Conservation (phyloP, 2,329 filamentous ascomycete species). For the Clarireedia sp. region DNA sequence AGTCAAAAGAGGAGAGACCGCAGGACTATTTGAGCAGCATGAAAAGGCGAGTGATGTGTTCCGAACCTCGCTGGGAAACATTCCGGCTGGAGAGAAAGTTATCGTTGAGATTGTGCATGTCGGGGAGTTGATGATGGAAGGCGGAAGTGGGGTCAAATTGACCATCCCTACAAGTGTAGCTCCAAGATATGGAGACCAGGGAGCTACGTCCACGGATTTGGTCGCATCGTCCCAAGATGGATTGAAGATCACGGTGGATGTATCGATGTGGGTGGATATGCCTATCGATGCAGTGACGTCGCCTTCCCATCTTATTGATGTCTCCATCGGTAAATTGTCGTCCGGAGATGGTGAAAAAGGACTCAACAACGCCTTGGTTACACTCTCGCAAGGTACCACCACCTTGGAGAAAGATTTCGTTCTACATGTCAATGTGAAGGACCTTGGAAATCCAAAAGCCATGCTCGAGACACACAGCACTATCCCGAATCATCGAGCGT, state of each 20-base stretch:
- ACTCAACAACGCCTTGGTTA: slow-evolving; percentile 54
- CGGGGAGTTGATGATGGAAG: slow-evolving; percentile 62
- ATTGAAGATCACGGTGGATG: slow-evolving; percentile 45
- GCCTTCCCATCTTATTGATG: slow-evolving; percentile 58
- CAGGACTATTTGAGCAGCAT: slow-evolving; percentile 58
- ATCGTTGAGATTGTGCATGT: slow-evolving; percentile 57
- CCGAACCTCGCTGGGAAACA: slow-evolving; percentile 58
- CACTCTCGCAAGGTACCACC: slow-evolving; percentile 43
- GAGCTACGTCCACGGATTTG: slow-evolving; percentile 6
- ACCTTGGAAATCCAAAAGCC: slow-evolving; percentile 52
- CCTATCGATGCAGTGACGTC: slow-evolving; percentile 56
- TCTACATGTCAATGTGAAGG: slow-evolving; percentile 53
- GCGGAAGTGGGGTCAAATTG: slow-evolving; percentile 57
- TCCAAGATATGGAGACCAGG: slow-evolving; percentile 55
- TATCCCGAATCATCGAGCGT: slow-evolving; percentile 51
- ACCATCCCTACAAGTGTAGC: slow-evolving; percentile 61
- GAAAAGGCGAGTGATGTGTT: slow-evolving; percentile 57
- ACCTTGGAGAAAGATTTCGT: slow-evolving; percentile 59
- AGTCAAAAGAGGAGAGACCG: slow-evolving; percentile 48
- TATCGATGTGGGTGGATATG: slow-evolving; percentile 47
- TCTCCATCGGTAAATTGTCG: slow-evolving; percentile 54
- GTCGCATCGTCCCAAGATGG: slow-evolving; percentile 8
- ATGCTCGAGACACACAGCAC: slow-evolving; percentile 58
- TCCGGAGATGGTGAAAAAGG: slow-evolving; percentile 38
- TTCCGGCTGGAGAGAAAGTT: slow-evolving; percentile 49